Evolutionary conservation across 208 protist species (phyloP), one percentile per base, ranked within the genome.

Genomic region (Leishmania tarentolae): DNA sequence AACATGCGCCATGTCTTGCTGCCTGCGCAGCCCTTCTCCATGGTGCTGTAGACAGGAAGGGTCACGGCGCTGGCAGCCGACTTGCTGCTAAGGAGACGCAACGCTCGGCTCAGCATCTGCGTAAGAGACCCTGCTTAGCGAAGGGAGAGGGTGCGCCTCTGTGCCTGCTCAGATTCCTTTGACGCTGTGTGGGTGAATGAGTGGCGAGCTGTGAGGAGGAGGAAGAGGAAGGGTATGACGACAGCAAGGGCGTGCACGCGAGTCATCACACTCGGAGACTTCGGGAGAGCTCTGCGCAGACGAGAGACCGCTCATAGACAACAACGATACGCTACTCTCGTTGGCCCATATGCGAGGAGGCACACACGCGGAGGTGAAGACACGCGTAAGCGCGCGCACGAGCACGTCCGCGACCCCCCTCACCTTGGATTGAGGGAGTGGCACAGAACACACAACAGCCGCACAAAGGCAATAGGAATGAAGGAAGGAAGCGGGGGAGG

Each of bases 1-100:
- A 88, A 93, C 66, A 95, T 68, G 1, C 93, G 85, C 92, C 92
- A 97, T 35, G 80, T 80, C 47, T 88, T 88, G 19, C 90, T 92
- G 53, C 81, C 87, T 0, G 75, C 77, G n/a, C 59, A 24, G 35
- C 85, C 81, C 15, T 65, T 5, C 42, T 80, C 79, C 40, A 78
- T 77, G 24, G 73, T 50, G 13, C 35, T 37, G 66, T 88, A 70
- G 59, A 37, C 56, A 0, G 88, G 86, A 21, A 88, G 52, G 31
- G 76, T 6, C 11, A 78, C 21, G 47, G 66, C 75, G 9, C 56
- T 37, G 52, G 69, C 69, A 13, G 71, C 72, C 19, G 50, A 63
- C 17, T 35, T 52, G 76, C 59, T 24, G 61, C 76, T 72, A 52
- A 79, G 52, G 28, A 74, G 59, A 19, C 50, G 28, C 72, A 47